These are phyloP conservation scores for Gyrodon lividus DNA, from an alignment of 768 basidiomycete species.

Conservation along the genomic window DNA sequence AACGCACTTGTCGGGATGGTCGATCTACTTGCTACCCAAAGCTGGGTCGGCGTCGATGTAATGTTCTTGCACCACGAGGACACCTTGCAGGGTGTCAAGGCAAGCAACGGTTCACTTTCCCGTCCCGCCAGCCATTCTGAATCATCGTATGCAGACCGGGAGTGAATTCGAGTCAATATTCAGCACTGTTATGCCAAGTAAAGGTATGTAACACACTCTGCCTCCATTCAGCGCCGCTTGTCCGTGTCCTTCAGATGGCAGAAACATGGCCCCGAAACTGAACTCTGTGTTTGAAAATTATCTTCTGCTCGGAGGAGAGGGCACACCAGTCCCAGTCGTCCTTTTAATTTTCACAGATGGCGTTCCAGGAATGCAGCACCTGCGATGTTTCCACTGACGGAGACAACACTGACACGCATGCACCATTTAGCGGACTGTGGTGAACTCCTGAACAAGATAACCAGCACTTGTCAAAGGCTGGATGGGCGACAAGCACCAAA, in stretches of 20 bases:
- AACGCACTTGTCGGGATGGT: slow-evolving; percentile 15
- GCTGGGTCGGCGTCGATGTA: slow-evolving; percentile 19
- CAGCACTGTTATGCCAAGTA: slow-evolving; percentile 12
- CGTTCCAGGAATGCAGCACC: slow-evolving; percentile 12
- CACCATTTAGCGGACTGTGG: slow-evolving; percentile 11
- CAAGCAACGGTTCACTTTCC: not conserved
- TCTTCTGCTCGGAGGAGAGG: not conserved
- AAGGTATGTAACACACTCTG: not conserved
- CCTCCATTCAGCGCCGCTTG: not conserved
- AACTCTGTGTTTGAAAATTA: slow-evolving; percentile 18
- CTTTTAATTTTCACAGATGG: slow-evolving; percentile 23
- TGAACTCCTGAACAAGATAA: slow-evolving; percentile 10
- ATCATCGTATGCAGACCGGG: slow-evolving; percentile 6
- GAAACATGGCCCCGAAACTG: slow-evolving; percentile 15
- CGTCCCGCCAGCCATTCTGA: not conserved
- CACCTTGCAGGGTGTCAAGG: slow-evolving; percentile 6
- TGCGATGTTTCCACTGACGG: not conserved
- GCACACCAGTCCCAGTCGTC: slow-evolving; percentile 6
- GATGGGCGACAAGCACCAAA: slow-evolving; percentile 4
- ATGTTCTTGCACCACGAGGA: slow-evolving; percentile 17
- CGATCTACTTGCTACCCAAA: slow-evolving; percentile 10
- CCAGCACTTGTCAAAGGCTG: slow-evolving; percentile 10
- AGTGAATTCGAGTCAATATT: slow-evolving; percentile 19
- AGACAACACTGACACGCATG: not conserved
- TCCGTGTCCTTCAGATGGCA: not conserved